Base-by-base conservation (phyloP, 768 basidiomycete genomes). In the Macrolepiota albuminosa region DNA sequence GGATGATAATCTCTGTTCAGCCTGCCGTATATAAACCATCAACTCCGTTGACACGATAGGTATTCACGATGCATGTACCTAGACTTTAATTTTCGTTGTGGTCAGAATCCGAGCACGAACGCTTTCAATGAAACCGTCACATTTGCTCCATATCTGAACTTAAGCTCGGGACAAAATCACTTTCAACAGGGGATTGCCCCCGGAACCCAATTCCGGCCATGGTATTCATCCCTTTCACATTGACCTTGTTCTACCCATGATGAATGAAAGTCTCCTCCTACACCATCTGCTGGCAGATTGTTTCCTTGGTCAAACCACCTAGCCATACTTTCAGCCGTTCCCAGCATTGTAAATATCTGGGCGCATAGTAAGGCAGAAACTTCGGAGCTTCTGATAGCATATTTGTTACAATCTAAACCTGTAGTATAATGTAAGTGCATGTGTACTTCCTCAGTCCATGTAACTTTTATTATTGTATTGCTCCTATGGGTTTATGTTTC, bases 261-360 rank as follows among this genome's bases (percentile, higher is more conserved):
- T 21, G 21, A 51, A 48, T 59, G 58, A 29, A 62, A 64, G 34
- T 64, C 64, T 45, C 61, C 64, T 26, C 64, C 61, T 29, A 50
- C 26, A 14, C 40, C 52, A 34, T 48, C 63, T 26, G 52, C 47
- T 24, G 59, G 61, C 13, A 52, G 47, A 36, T 59, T 62, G 40
- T 61, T 57, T 21, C 50, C 63, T 31, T 54, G 46, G n/a, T 64
- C 56, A 34, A 64, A 64, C 63, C 63, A 64, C 34, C 21, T 61
- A 10, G 63, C 57, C 7, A 57, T 61, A 21, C 57, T 61, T 34
- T 51, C 61, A 29, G 34, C 37, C 18, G 50, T 61, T 29, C 63
- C 60, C n/a, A 64, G 34, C 11, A 55, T 24, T 1, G 31, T 43
- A 18, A 58, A 59, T 24, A 57, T 48, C 26, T 61, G 57, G 2